phyloP scores from a whole-genome alignment of 768 basidiomycete species.

The Plicaturopsis crispa region DNA sequence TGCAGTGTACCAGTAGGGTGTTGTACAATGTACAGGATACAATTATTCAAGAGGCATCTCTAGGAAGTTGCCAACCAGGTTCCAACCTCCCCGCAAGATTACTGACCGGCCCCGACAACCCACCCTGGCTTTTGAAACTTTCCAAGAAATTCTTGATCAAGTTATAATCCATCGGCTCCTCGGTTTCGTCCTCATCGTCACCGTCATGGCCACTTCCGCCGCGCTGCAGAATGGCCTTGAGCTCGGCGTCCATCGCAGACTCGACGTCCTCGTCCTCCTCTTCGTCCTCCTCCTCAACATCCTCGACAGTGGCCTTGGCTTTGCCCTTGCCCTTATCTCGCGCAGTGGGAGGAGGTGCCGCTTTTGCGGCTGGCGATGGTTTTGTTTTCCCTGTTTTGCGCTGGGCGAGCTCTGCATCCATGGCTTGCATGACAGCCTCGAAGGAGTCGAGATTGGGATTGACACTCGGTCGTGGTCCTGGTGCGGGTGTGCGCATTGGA shows the following conservation, averaged over 20 bases:
- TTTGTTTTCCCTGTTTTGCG: constrained; percentile 15
- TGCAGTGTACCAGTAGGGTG: no score
- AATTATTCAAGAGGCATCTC: constrained; percentile 42
- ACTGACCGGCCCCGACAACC: constrained; percentile 85
- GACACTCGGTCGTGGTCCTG: constrained; percentile 31
- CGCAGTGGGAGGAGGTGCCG: constrained; percentile 12
- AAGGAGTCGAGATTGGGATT: constrained; percentile 85
- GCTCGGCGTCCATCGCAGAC: constrained; percentile 84
- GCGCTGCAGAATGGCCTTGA: constrained; percentile 53
- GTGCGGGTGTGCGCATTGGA: constrained; percentile 14
- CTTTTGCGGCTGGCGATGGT: constrained; percentile 10
- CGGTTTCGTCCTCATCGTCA: constrained; percentile 41
- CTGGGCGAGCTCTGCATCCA: constrained; percentile 76
- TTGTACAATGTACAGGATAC: no score
- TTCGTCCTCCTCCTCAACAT: constrained; percentile 23
- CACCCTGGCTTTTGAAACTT: constrained; percentile 89
- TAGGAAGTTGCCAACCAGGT: constrained; percentile 65
- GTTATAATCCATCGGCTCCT: constrained; percentile 66
- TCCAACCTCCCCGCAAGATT: constrained; percentile 82
- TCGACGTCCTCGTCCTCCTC: constrained; percentile 66
- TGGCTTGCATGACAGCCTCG: constrained; percentile 92
- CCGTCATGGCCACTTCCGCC: constrained; percentile 47
- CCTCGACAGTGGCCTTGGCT: constrained; percentile 23
- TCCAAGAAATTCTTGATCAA: constrained; percentile 96
- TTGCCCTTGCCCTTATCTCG: constrained; percentile 43